These are phyloP conservation scores for Tulasnella sp. DNA, from an alignment of 768 basidiomycete genomes.

Conservation along the genomic window DNA sequence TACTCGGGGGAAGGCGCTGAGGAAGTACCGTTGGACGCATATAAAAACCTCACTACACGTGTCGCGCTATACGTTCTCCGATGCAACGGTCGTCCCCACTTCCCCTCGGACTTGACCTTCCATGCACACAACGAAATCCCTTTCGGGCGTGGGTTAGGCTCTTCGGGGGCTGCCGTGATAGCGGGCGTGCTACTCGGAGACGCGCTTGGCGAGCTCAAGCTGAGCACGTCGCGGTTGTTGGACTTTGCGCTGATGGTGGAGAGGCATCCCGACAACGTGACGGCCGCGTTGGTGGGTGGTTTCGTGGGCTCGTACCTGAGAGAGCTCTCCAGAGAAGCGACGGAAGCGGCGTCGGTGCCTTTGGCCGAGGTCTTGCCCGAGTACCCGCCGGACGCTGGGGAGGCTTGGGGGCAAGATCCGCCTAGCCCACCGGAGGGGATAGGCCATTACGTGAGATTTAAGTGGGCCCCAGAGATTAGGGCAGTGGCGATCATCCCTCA, in stretches of 20 bases:
- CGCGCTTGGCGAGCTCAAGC: constrained; percentile 60
- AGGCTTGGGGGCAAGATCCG: constrained; percentile 81
- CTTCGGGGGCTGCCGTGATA: constrained; percentile 97
- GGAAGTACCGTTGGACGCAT: constrained; percentile 87
- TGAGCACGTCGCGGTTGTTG: constrained; percentile 61
- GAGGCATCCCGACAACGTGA: constrained; percentile 97
- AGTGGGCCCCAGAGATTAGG: constrained; percentile 73
- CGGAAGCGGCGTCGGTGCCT: constrained; percentile 77
- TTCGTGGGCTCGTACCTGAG: constrained; percentile 94
- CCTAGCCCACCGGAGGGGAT: constrained; percentile 83
- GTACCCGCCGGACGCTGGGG: constrained; percentile 85
- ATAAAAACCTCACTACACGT: constrained; percentile 94
- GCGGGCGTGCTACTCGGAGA: constrained; percentile 89
- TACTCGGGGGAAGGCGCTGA: constrained; percentile 83
- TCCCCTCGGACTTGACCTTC: constrained; percentile 67
- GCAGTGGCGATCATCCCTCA: constrained; percentile 90
- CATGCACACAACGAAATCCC: constrained; percentile 88
- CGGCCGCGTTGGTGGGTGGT: constrained; percentile 90
- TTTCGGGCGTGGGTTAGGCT: constrained; percentile 94
- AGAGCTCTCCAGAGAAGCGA: constrained; percentile 74
- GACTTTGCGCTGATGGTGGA: constrained; percentile 99
- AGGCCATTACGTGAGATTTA: constrained; percentile 86
- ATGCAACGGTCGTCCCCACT: constrained; percentile 60
- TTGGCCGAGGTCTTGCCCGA: constrained; percentile 94
- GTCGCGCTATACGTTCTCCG: constrained; percentile 97